Evolutionary conservation across 345 rosid species (phyloP).

Genomic region (Stellera chamaejasme): DNA sequence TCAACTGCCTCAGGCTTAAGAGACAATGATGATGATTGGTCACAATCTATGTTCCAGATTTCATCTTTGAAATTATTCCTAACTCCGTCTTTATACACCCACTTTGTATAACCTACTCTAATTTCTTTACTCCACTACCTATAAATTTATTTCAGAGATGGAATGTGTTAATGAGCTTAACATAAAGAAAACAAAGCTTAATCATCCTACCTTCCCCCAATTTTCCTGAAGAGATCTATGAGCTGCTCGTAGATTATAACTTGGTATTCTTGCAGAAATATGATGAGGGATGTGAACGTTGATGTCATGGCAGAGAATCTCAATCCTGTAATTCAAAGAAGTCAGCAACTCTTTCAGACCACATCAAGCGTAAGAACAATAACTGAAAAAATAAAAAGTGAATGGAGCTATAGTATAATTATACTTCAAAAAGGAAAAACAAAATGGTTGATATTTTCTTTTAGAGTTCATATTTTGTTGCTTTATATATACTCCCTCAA

Average conservation of each 20-base stretch:
- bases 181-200: not conserved
- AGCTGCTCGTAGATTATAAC: constrained; percentile 74
- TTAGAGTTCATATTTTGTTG: no score
- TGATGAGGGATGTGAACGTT: constrained; percentile 87
- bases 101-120: not conserved
- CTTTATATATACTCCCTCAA: no score
- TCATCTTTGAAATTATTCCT: not conserved
- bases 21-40: no score
- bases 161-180: constrained; percentile 2
- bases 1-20: no score
- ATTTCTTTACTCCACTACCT: not conserved
- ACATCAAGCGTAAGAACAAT: constrained; percentile 1
- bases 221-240: constrained; percentile 71
- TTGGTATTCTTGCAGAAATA: constrained; percentile 72
- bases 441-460: not conserved
- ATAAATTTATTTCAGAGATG: not conserved
- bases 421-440: not conserved
- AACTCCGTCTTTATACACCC: no score
- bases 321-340: constrained; percentile 54
- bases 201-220: constrained; percentile 72
- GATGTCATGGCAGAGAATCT: constrained; percentile 81
- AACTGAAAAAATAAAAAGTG: not conserved
- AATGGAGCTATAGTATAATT: not conserved
- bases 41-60: no score
- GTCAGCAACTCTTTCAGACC: constrained; percentile 1